These are phyloP conservation scores for Russula sp. DNA, from an alignment of 768 basidiomycete genomes.

Conservation along the genomic window DNA sequence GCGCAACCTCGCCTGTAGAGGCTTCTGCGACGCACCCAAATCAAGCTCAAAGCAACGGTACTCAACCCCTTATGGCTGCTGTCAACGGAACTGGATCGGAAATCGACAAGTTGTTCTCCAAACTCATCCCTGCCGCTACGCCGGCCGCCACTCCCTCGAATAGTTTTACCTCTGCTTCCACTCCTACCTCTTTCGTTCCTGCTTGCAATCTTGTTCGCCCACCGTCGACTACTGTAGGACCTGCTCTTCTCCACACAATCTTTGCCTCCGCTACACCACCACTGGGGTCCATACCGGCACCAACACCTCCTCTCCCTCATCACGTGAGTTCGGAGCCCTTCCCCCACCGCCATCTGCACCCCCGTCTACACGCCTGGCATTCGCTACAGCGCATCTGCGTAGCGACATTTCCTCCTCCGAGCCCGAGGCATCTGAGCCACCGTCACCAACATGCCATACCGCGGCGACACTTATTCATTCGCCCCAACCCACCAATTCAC, in stretches of 20 bases:
- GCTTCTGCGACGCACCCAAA: not conserved
- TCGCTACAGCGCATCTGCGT: conserved; percentile 31
- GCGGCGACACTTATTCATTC: conserved; percentile 44
- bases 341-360: conserved; percentile 31
- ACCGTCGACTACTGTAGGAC: conserved; percentile 43
- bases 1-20: not conserved
- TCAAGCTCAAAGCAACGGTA: conserved; percentile 8
- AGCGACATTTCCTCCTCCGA: conserved; percentile 21
- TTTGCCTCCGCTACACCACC: conserved; percentile 63
- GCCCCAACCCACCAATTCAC: conserved; percentile 52
- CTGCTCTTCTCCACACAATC: conserved; percentile 61
- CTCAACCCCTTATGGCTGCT: conserved; percentile 5
- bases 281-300: conserved; percentile 13
- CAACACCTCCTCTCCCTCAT: conserved; percentile 22
- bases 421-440: conserved; percentile 18
- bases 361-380: conserved; percentile 27
- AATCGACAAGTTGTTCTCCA: conserved; percentile 47
- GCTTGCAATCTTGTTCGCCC: conserved; percentile 17
- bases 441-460: conserved; percentile 21
- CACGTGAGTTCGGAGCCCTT: conserved; percentile 28
- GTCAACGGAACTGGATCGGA: conserved; percentile 37
- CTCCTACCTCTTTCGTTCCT: conserved; percentile 28
- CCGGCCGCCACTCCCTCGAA: conserved; percentile 31
- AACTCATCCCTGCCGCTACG: conserved; percentile 37
- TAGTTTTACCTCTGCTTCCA: conserved; percentile 39